Evolutionary conservation across 2,329 filamentous ascomycete species (phyloP), one percentile per base, ranked within the genome.

Genomic region (Ophiocordyceps camponoti-rufipedis): DNA sequence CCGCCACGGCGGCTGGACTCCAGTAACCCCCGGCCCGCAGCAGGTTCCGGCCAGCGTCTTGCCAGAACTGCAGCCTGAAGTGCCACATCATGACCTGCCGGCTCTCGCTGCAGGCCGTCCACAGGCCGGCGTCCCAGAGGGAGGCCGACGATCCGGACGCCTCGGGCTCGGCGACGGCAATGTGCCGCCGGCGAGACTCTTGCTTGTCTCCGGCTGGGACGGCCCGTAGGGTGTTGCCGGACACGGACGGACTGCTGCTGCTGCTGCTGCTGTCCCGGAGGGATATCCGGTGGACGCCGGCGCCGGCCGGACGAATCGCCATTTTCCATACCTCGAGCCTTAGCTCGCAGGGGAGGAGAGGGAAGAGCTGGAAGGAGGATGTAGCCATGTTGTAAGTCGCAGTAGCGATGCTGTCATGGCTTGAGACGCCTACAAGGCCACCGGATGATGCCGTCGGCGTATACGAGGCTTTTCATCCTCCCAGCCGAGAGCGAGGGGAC

Each of bases 21-120:
- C 38, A 45, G 35, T 28, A 40, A 11, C 35, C 28, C 2, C 16
- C 33, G 14, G 33, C 11, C 12, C 35, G 23, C 2, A 45, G 10
- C 7, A 45, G n/a, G 13, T 13, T 19, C 4, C 28, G 38, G 7
- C 38, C 14, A 16, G n/a, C 29, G 7, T 23, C 28, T 16, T 45
- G 12, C 44, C 44, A 45, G 16, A 19, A 9, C 2, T 3, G 29
- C 11, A 41, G 16, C 2, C 39, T 28, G 16, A 45, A 48, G 16
- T 33, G 45, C n/a, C 35, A 33, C 33, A 29, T 38, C 32, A 50
- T 48, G 39, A 48, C 29, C 14, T n/a, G 6, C 3, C 44, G 44
- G 6, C 47, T 47, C 42, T 47, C 45, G 14, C 10, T 5, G 31
- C 47, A 47, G 10, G 44, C 45, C 11, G 28, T 50, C 47, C 48